Evolutionary conservation across 805 yeast genomes (phyloP).

Genomic region (Blastobotrys peoriensis): DNA sequence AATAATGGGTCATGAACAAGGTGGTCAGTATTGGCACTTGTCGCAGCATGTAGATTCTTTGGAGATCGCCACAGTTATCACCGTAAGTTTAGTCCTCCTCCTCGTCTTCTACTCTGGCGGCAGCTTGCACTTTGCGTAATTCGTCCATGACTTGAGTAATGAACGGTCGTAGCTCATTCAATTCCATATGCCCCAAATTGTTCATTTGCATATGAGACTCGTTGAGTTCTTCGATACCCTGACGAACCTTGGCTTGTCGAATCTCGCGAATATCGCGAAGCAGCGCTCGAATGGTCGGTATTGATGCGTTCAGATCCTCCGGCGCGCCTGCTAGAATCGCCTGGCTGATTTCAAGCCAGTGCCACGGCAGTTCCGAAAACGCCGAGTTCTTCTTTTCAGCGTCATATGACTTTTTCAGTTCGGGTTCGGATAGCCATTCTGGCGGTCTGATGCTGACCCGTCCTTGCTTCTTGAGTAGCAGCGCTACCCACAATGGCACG

Average conservation of each 20-base stretch:
- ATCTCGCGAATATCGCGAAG: constrained; percentile 83
- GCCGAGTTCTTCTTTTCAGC: constrained; percentile 48
- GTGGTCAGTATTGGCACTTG: too few species aligned
- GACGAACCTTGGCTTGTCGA: constrained; percentile 70
- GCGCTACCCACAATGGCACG: constrained; percentile 85
- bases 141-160: constrained; percentile 76
- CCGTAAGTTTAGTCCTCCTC: constrained; percentile 10
- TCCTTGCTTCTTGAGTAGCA: constrained; percentile 73
- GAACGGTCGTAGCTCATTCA: constrained; percentile 83
- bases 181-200: constrained; percentile 75
- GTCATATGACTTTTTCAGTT: constrained; percentile 52
- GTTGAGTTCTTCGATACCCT: constrained; percentile 72
- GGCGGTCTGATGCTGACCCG: constrained; percentile 86
- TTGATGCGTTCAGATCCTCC: constrained; percentile 72
- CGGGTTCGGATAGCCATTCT: constrained; percentile 61
- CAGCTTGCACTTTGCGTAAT: constrained; percentile 46
- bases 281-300: constrained; percentile 60
- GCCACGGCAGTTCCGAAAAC: constrained; percentile 55
- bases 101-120: constrained; percentile 27
- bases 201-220: constrained; percentile 79
- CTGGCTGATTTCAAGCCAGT: constrained; percentile 81
- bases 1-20: too few species aligned
- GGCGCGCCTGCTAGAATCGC: constrained; percentile 61
- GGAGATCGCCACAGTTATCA: constrained; percentile 8
- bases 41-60: too few species aligned